Evolutionary conservation across 306 rosid genomes (phyloP).

Genomic region (Astragalus glycyphyllos): DNA sequence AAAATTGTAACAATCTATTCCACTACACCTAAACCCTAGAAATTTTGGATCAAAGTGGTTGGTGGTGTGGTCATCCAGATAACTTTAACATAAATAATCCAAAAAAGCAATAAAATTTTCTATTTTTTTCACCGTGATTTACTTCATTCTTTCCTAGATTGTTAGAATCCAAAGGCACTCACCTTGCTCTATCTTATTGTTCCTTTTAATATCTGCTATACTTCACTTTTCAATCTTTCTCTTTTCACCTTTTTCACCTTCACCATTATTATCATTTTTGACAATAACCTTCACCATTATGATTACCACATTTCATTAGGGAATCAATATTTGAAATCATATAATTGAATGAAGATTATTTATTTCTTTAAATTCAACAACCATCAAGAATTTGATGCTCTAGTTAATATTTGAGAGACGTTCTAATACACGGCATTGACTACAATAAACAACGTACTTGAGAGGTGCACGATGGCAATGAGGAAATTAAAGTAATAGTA

Average conservation of each 20-base stretch:
- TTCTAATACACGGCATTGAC: constrained; percentile 50
- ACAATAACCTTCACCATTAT: constrained; percentile 15
- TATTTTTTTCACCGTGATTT: constrained; percentile 15
- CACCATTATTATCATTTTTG: too few relatives aligned
- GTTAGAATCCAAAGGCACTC: constrained; percentile 46
- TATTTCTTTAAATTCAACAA: constrained; percentile 22
- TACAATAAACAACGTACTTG: constrained; percentile 7
- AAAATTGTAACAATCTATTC: constrained; percentile 38
- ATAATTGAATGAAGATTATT: background rate
- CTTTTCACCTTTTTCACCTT: constrained; percentile 16
- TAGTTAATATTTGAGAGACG: constrained; percentile 35
- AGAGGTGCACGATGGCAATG: constrained; percentile 31
- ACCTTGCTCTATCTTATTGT: constrained; percentile 24
- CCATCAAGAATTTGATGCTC: constrained; percentile 31
- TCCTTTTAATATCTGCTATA: constrained; percentile 24
- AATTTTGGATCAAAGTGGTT: constrained; percentile 35
- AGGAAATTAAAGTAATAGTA: constrained; percentile 9
- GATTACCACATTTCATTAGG: constrained; percentile 25
- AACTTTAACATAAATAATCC: constrained; percentile 34
- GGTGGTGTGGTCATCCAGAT: constrained; percentile 39
- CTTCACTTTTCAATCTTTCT: constrained; percentile 19
- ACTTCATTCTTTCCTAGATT: constrained; percentile 38
- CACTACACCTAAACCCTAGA: constrained; percentile 49
- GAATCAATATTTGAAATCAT: background rate
- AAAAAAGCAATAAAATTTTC: constrained; percentile 8